Evolutionary conservation across 148 eudicot genomes (phyloP), one percentile per base, ranked within the genome.

Genomic region (Pharnaceum exiguum): DNA sequence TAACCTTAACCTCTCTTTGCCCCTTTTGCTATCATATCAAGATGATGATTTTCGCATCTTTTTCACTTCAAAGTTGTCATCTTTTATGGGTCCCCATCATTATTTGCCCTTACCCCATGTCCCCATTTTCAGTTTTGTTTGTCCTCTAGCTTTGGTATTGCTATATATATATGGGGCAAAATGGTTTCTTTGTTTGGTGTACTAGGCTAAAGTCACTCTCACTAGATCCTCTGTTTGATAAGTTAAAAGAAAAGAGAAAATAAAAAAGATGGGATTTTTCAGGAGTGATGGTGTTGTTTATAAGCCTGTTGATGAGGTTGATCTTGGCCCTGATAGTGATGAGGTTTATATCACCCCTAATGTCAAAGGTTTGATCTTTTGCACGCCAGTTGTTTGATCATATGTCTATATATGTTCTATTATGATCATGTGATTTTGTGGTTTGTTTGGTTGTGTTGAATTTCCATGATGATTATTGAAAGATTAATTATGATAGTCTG

Each of bases 291-390:
- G 84, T 30, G 71, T 71, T 25, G 67, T 83, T 46, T 89, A 86
- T 77, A 79, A 86, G 70, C 76, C 84, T 33, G 87, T 66, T 59
- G 80, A 72, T 51, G 70, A 86, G 26, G 71, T 86, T 58, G 84
- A 81, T 63, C 58, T 86, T 26, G 76, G 83, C 29, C 83, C 85
- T 50, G 22, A 66, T 6, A 77, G 81, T 60, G 79, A 81, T 52
- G 82, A 89, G 25, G 54, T 69, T 43, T 89, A 89, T 59, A 56
- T 83, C 45, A 69, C 59, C 38, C 82, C 95, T 35, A 69, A 70
- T 60, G 97, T 89, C 55, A 89, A 86, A 83, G 96, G 95, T 89
- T 36, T 32, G 51, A 44, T 23, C 38, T n/a, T 10, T 3, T 52
- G 56, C 66, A 32, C 56, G 50, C 47, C 56, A 50, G 7, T 3